phyloP scores from a whole-genome alignment of 805 yeast species.

The Cyberlindnera saturnus region DNA sequence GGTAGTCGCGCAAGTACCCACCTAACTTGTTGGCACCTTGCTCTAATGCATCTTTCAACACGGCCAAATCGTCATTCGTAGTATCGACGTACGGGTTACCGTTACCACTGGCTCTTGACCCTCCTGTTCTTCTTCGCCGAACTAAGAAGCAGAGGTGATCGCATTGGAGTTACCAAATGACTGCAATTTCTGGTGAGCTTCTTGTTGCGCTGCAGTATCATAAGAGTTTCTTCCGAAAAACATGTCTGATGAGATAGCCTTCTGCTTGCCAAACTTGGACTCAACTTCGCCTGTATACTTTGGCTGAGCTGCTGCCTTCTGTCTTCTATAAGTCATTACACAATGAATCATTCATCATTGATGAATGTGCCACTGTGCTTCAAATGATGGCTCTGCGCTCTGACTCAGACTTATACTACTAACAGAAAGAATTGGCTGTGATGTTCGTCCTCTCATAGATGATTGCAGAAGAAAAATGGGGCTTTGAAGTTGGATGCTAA shows the following conservation, averaged over 20 bases:
- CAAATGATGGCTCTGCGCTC: no score
- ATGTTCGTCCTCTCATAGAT: no score
- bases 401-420: no score
- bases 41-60: slow-evolving; percentile 85
- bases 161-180: slow-evolving; percentile 81
- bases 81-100: slow-evolving; percentile 60
- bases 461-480: no score
- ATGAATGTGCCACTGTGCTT: no score
- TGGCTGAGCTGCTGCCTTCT: slow-evolving; percentile 45
- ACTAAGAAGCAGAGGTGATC: slow-evolving; percentile 87
- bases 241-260: slow-evolving; percentile 94
- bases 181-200: slow-evolving; percentile 77
- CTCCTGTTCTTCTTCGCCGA: slow-evolving; percentile 70
- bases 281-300: slow-evolving; percentile 71
- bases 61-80: slow-evolving; percentile 85
- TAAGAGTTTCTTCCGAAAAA: slow-evolving; percentile 82
- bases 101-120: slow-evolving; percentile 29
- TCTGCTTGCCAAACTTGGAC: slow-evolving; percentile 77
- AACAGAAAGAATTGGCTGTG: no score
- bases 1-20: slow-evolving; percentile 78
- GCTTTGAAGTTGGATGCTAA: no score
- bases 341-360: no score
- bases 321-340: slow-evolving; percentile 21
- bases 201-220: slow-evolving; percentile 71
- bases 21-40: slow-evolving; percentile 90